phyloP scores from a whole-genome alignment of 768 basidiomycete species.

The Rhodotorula toruloides region DNA sequence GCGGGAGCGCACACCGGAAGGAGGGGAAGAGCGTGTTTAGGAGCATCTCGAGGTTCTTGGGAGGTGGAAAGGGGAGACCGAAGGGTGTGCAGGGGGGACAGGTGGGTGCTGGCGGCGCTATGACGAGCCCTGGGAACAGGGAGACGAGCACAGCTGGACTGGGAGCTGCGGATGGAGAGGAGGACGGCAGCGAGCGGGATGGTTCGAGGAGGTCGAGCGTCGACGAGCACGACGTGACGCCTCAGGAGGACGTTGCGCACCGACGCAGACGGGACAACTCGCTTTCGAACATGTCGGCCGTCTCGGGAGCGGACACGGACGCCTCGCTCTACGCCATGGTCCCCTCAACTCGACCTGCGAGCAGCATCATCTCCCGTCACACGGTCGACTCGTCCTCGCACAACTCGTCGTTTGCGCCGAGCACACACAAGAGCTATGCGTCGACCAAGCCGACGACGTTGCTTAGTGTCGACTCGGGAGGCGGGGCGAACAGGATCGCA shows the following conservation, averaged over 20 bases:
- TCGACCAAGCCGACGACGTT: conserved; percentile 94
- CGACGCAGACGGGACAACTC: neutral
- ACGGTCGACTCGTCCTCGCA: conserved; percentile 38
- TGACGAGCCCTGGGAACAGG: neutral
- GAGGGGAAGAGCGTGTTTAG: conserved; percentile 6
- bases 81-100: too few relatives aligned
- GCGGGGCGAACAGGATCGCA: conserved; percentile 50
- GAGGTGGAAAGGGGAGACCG: too few relatives aligned
- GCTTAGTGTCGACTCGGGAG: conserved; percentile 69
- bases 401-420: conserved; percentile 66
- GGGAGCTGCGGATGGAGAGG: too few relatives aligned
- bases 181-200: too few relatives aligned
- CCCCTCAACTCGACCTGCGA: conserved; percentile 74
- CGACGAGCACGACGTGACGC: neutral
- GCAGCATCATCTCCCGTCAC: conserved; percentile 52
- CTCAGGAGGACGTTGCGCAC: neutral
- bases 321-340: conserved; percentile 85
- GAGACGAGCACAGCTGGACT: too few relatives aligned
- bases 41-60: conserved; percentile 18
- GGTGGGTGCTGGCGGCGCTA: too few relatives aligned
- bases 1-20: neutral
- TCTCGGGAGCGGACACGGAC: conserved; percentile 79
- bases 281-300: neutral
- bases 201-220: neutral
- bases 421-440: conserved; percentile 48